Evolutionary conservation across 208 protist species (phyloP).

Genomic region (Acanthamoeba castellanii): DNA sequence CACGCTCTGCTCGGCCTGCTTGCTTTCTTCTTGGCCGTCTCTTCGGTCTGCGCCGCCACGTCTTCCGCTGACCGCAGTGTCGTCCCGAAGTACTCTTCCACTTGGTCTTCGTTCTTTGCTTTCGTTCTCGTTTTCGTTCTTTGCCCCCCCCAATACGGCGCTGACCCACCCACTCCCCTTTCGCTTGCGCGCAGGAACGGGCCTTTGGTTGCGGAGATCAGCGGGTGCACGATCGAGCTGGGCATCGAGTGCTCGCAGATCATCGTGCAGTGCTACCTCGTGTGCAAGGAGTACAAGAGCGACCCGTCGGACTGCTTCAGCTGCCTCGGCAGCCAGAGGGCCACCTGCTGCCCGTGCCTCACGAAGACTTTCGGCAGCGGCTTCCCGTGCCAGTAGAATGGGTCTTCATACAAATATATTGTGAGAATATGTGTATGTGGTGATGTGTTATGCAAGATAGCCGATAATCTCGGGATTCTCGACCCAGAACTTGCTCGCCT

Average conservation of each 20-base stretch:
- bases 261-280: constrained; percentile 21
- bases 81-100: too few species aligned
- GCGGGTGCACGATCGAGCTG: constrained; percentile 7
- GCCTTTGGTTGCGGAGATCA: background rate
- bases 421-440: too few species aligned
- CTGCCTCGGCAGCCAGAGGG: background rate
- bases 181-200: too few species aligned
- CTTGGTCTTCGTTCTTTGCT: too few species aligned
- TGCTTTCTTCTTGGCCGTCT: too few species aligned
- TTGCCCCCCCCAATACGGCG: too few species aligned
- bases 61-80: too few species aligned
- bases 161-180: too few species aligned
- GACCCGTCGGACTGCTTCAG: constrained; percentile 3
- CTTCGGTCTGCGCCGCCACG: too few species aligned
- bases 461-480: background rate
- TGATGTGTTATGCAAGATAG: background rate
- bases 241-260: constrained; percentile 10
- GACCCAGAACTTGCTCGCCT: background rate
- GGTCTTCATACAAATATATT: too few species aligned
- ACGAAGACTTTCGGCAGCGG: background rate
- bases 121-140: too few species aligned
- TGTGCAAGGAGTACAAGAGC: constrained; percentile 23
- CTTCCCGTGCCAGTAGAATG: background rate
- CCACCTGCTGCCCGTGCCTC: background rate
- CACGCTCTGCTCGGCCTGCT: too few species aligned